Conservation (phyloP, 257 asterid genomes). For the Solanum gandarillasii region DNA sequence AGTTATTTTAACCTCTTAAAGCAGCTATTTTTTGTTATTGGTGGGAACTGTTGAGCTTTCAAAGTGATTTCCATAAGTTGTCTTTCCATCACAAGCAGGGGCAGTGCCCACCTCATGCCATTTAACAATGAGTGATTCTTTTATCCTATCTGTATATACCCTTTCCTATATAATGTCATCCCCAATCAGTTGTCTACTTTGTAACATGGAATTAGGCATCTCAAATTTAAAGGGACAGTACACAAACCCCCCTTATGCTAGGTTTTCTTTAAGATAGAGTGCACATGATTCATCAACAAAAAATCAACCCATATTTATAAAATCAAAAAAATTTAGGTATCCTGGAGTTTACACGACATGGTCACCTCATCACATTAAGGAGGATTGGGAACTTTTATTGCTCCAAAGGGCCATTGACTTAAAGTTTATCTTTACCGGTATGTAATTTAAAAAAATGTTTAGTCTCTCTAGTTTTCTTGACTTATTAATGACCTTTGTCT, state of each 20-base stretch:
- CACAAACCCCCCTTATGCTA: background rate
- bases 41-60: background rate
- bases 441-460: background rate
- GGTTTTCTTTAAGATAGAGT: background rate
- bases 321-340: background rate
- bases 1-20: background rate
- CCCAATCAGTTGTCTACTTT: background rate
- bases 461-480: background rate
- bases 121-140: background rate
- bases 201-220: background rate
- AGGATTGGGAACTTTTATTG: background rate
- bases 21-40: background rate
- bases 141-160: background rate
- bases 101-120: background rate
- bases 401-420: background rate
- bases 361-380: background rate
- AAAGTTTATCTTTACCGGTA: background rate
- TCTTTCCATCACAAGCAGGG: background rate
- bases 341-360: background rate
- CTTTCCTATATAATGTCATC: background rate
- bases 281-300: slow-evolving; percentile 1
- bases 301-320: background rate
- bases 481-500: background rate
- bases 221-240: background rate
- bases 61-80: background rate